phyloP scores from a whole-genome alignment of 78 protist genomes.

The Emiliania huxleyi region DNA sequence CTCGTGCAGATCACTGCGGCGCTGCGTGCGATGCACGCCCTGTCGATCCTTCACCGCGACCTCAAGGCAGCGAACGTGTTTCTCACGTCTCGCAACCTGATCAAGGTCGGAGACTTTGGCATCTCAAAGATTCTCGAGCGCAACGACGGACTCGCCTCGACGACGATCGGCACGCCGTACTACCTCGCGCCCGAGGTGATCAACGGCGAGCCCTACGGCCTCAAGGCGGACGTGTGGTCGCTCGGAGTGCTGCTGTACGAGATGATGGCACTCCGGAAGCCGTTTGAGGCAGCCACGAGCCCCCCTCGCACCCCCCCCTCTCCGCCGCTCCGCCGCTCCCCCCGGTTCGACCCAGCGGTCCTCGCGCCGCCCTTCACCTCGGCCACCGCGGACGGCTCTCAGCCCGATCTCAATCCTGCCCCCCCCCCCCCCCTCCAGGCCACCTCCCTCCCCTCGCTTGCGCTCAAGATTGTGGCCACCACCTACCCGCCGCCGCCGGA shows the following conservation, averaged over 20 bases:
- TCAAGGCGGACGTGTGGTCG: slow-evolving; percentile 43
- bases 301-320: too few relatives aligned
- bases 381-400: too few relatives aligned
- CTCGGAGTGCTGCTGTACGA: slow-evolving; percentile 39
- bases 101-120: slow-evolving; percentile 56
- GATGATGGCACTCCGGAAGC: background rate
- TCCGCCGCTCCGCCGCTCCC: too few relatives aligned
- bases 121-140: background rate
- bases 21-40: background rate
- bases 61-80: background rate
- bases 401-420: too few relatives aligned
- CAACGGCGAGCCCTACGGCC: slow-evolving; percentile 26
- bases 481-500: background rate
- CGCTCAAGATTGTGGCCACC: background rate
- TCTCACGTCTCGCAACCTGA: background rate
- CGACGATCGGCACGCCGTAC: slow-evolving; percentile 50
- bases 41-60: background rate
- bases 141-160: background rate
- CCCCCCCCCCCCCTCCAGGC: too few relatives aligned
- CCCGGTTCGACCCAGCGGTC: too few relatives aligned
- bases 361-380: too few relatives aligned
- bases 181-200: slow-evolving; percentile 44
- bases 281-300: too few relatives aligned
- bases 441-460: background rate
- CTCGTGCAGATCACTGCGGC: background rate